A percentile compares a stretch with the other conserved stretches of the same genome.
Evolutionary conservation across 2,329 filamentous ascomycete genomes (phyloP).

Genomic region (Blastomyces gilchristii): DNA sequence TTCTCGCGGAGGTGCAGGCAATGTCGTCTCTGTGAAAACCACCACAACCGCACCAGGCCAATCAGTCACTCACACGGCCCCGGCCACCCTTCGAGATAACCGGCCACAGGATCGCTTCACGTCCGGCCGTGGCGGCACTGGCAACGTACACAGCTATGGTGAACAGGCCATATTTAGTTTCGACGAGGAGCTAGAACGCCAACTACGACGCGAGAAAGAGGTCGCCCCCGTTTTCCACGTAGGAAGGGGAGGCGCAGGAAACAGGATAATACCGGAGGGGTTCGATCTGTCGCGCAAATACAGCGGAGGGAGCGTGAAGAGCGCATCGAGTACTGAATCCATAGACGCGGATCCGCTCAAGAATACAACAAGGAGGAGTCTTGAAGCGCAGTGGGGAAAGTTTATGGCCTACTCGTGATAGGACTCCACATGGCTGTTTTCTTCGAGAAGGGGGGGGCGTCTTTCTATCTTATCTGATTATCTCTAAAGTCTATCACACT

Average conservation of each 20-base stretch:
- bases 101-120: constrained; percentile 33
- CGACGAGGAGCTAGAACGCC: constrained; percentile 54
- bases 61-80: constrained; percentile 38
- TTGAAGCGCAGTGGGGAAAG: constrained; percentile 35
- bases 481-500: background rate
- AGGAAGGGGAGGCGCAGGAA: constrained; percentile 52
- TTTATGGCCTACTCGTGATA: constrained; percentile 27
- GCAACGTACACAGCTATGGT: constrained; percentile 43
- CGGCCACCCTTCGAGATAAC: constrained; percentile 40
- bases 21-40: constrained; percentile 45
- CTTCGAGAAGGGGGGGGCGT: background rate
- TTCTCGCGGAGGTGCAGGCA: constrained; percentile 51
- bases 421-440: background rate
- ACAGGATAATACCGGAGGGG: constrained; percentile 29
- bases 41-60: constrained; percentile 41
- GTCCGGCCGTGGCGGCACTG: constrained; percentile 46
- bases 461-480: too few species aligned
- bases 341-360: constrained; percentile 25
- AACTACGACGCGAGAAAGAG: constrained; percentile 42
- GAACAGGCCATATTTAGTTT: constrained; percentile 56
- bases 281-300: background rate
- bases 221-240: constrained; percentile 54
- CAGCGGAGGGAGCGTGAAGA: constrained; percentile 3
- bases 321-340: constrained; percentile 26
- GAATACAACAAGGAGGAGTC: constrained; percentile 27